phyloP scores from a whole-genome alignment of 2,329 filamentous ascomycete species.

The Talaromyces sp. region DNA sequence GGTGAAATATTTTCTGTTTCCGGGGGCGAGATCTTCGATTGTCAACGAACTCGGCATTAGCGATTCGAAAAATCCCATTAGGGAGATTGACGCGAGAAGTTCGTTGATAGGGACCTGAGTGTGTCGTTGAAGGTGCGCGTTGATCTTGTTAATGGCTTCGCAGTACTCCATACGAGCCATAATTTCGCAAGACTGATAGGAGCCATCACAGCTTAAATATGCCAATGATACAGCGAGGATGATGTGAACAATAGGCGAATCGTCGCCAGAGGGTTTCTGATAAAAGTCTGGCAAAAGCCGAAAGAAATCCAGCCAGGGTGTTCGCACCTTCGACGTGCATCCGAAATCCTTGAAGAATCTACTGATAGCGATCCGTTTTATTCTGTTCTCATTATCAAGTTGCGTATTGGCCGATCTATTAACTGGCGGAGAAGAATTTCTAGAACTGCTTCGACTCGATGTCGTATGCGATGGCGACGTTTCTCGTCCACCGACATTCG shows the following conservation, averaged over 20 bases:
- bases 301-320: slow-evolving; percentile 1
- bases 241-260: neutral
- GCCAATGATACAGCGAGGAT: slow-evolving; percentile 4
- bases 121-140: neutral
- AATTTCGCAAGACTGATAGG: neutral
- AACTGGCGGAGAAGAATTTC: neutral
- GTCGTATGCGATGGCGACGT: neutral
- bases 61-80: slow-evolving; percentile 4
- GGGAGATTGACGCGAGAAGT: neutral
- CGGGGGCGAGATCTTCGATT: neutral
- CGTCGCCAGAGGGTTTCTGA: neutral
- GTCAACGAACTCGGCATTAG: neutral
- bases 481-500: neutral
- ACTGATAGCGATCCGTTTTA: neutral
- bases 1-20: neutral
- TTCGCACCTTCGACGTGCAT: neutral
- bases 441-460: neutral
- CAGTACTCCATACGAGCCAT: slow-evolving; percentile 9
- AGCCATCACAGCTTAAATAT: neutral
- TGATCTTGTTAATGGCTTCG: neutral
- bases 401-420: neutral
- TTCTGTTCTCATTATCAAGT: neutral
- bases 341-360: slow-evolving; percentile 4
- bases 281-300: neutral
- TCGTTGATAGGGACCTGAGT: neutral